These are phyloP conservation scores for Chenopodium suecicum DNA, from an alignment of 148 eudicot genomes.

Conservation along the genomic window DNA sequence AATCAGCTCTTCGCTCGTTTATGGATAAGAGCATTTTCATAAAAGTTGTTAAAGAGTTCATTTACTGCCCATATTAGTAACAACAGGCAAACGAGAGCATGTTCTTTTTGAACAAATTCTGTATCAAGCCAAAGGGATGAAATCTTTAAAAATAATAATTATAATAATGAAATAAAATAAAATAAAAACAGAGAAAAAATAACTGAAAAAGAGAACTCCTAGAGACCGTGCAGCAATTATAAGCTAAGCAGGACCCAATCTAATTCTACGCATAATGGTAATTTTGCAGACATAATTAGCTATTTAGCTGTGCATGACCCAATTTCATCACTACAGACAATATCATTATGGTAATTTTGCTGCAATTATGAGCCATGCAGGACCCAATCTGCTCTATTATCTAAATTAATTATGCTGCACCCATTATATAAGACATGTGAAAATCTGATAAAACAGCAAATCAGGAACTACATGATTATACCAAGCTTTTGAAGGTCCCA, in stretches of 20 bases:
- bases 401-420: conserved; percentile 5
- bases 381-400: neutral
- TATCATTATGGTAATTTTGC: conserved; percentile 10
- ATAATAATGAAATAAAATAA: too few species aligned
- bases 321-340: neutral
- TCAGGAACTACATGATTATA: conserved; percentile 13
- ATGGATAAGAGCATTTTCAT: neutral
- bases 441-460: conserved; percentile 2
- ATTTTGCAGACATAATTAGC: neutral
- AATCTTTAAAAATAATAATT: too few species aligned
- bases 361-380: conserved; percentile 7
- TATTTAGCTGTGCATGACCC: neutral
- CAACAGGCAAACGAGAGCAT: neutral
- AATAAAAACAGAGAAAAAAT: neutral
- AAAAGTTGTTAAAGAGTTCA: neutral
- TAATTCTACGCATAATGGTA: neutral
- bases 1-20: neutral
- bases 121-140: neutral
- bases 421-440: conserved; percentile 1
- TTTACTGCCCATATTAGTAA: neutral
- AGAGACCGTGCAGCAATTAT: conserved; percentile 2
- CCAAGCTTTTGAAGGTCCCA: conserved; percentile 10
- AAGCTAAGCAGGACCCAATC: conserved; percentile 4
- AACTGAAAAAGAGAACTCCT: neutral
- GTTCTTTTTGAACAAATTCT: neutral